Conservation (phyloP, 1,284 basidiomycete genomes). For the Trichosporon sp. region DNA sequence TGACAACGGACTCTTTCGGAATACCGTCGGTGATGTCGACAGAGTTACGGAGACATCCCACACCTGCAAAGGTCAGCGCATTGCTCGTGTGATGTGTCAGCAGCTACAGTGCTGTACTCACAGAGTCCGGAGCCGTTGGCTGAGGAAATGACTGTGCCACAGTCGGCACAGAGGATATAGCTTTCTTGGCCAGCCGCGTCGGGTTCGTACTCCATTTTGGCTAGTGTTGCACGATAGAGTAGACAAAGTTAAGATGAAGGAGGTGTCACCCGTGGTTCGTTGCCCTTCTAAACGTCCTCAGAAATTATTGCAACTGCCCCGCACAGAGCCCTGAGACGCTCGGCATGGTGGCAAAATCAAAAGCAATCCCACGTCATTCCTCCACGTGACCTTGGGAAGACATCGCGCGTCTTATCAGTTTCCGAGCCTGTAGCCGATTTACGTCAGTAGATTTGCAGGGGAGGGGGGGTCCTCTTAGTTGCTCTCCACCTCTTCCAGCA, state of each 20-base stretch:
- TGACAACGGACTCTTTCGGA: conserved; percentile 92
- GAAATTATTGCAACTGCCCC: conserved; percentile 4
- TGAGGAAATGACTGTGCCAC: conserved; percentile 75
- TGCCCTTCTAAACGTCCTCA: neutral
- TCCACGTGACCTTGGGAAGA: neutral
- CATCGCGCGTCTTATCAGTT: neutral
- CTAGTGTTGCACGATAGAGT: neutral
- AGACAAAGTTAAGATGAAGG: neutral
- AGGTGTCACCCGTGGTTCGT: neutral
- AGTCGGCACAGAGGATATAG: conserved; percentile 51
- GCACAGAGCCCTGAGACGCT: neutral
- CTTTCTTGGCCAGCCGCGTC: conserved; percentile 42
- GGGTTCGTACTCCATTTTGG: conserved; percentile 46
- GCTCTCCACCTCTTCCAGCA: neutral
- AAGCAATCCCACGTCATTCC: conserved; percentile 7
- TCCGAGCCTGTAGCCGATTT: neutral
- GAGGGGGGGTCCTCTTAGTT: neutral
- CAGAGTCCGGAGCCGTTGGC: conserved; percentile 94
- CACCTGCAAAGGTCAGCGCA: conserved; percentile 43
- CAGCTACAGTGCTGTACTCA: conserved; percentile 23
- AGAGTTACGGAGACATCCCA: conserved; percentile 52
- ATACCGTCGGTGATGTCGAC: conserved; percentile 98
- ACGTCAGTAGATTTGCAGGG: conserved; percentile 4
- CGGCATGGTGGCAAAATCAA: conserved; percentile 1
- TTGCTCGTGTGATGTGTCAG: conserved; percentile 78